Base-by-base conservation (phyloP, 2,329 filamentous ascomycete genomes). In the Trichoderma semiorbis region DNA sequence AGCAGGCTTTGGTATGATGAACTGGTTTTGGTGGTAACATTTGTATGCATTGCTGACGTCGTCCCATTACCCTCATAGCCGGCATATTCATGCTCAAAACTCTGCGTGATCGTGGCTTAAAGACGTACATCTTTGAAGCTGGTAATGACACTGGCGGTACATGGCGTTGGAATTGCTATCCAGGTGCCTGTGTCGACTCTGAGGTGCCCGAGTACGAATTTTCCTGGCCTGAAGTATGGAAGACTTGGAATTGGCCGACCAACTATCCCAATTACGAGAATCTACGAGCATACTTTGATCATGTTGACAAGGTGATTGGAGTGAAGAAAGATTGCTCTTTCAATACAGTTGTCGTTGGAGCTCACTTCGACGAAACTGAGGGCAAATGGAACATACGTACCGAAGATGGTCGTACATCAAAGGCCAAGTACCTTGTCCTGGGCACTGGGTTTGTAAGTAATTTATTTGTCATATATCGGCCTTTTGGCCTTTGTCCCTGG, bases 141-240 rank as follows among this genome's bases (percentile, higher is more conserved):
- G 87, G 84, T 12, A 81, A 81, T 10, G 83, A 85, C 65, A 77
- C 83, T 0, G 87, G 87, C 3, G 87, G 87, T 28, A 85, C 83
- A 0, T 90, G 88, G 88, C 79, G 83, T 57, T 88, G 83, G 85
- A 89, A 88, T 77, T 83, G 83, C 74, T 89, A 88, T 74, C 87
- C 86, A 0, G 87, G 87, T 0, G 84, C 86, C 1, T 78, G 82
- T 0, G 86, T 89, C 3, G 88, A 90, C 78, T 86, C 84, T 0
- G 83, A 87, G 68, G 81, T 86, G 3, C 86, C 86, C 0, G 81
- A 84, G 68, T 89, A 89, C 72, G 83, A 89, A 74, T 85, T 86
- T 69, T 85, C 83, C 1, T 85, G 84, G 76, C 86, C 86, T 10
- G 84, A 86, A 72, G 80, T 85, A 1, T 87, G 81, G 76, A 81